Evolutionary conservation across 169 alveolate genomes (phyloP).

Genomic region (Plasmodium malariae): DNA sequence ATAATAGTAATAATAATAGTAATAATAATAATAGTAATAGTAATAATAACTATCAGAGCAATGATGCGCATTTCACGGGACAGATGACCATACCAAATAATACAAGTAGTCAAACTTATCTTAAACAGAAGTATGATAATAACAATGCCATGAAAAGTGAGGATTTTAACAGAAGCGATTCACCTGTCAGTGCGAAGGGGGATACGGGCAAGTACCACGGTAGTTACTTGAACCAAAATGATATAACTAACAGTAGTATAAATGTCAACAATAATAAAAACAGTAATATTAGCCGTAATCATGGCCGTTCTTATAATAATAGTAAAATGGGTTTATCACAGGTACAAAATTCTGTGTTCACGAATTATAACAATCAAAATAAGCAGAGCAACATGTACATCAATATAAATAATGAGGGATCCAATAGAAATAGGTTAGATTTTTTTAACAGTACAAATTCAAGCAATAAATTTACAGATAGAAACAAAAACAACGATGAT

Average conservation of each 20-base stretch:
- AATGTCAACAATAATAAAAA: not conserved
- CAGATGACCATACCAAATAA: conserved; percentile 14
- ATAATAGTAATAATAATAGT: too few species aligned
- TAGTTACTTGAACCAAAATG: not conserved
- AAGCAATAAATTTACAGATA: too few species aligned
- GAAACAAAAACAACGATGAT: not conserved
- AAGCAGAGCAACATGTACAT: not conserved
- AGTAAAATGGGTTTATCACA: not conserved
- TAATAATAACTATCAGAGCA: not conserved
- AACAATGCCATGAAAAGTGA: conserved; percentile 1
- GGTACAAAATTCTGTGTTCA: not conserved
- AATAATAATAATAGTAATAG: too few species aligned
- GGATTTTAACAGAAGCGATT: conserved; percentile 2
- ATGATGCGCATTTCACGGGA: not conserved
- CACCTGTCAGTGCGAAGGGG: conserved; percentile 11
- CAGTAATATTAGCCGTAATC: not conserved
- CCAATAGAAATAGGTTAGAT: conserved; percentile 5
- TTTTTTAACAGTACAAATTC: not conserved
- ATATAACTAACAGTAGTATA: not conserved
- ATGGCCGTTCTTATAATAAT: not conserved
- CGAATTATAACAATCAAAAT: not conserved
- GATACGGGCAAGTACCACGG: not conserved
- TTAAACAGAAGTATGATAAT: conserved; percentile 21
- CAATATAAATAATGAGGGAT: not conserved
- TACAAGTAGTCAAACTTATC: not conserved